Percentiles rank a stretch among this genome's conserved stretches.
Evolutionary conservation across 192 early-diverging fungal species (phyloP).

Genomic region (Hyaloraphidium curvatum): DNA sequence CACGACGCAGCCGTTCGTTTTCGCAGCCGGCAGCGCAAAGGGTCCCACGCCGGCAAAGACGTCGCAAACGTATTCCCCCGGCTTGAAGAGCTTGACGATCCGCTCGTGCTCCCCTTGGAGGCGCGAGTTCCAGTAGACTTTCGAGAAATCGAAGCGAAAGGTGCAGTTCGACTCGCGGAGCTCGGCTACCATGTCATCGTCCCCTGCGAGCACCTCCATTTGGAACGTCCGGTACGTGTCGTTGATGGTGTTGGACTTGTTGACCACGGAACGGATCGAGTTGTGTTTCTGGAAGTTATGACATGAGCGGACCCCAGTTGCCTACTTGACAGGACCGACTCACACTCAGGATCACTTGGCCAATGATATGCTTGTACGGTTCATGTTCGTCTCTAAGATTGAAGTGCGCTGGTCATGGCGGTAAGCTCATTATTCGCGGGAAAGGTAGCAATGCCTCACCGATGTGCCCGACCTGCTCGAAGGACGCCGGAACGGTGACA

Average conservation of each 20-base stretch:
- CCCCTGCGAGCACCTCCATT: conserved; percentile 89
- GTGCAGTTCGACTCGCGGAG: conserved; percentile 34
- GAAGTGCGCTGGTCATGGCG: conserved; percentile 56
- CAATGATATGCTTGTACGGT: conserved; percentile 81
- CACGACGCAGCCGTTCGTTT: conserved; percentile 51
- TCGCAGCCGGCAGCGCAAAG: conserved; percentile 84
- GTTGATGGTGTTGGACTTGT: conserved; percentile 90
- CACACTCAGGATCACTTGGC: conserved; percentile 86
- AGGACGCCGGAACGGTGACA: conserved; percentile 55
- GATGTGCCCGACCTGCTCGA: conserved; percentile 79
- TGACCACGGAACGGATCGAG: conserved; percentile 76
- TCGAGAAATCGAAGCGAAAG: conserved; percentile 86
- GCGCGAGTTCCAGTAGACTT: conserved; percentile 99
- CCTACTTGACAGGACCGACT: conserved; percentile 4
- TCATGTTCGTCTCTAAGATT: conserved; percentile 79
- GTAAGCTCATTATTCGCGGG: conserved; percentile 1
- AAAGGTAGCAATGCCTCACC: conserved; percentile 21
- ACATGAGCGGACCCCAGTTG: not conserved
- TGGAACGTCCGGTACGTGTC: conserved; percentile 88
- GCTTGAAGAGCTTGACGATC: conserved; percentile 30
- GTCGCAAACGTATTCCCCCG: conserved; percentile 30
- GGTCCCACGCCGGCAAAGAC: conserved; percentile 97
- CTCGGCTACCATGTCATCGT: conserved; percentile 66
- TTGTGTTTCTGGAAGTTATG: conserved; percentile 51
- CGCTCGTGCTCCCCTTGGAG: conserved; percentile 88